These are phyloP conservation scores for Nannizzia gypsea DNA, from an alignment of 2,329 filamentous ascomycete genomes.

Conservation along the genomic window DNA sequence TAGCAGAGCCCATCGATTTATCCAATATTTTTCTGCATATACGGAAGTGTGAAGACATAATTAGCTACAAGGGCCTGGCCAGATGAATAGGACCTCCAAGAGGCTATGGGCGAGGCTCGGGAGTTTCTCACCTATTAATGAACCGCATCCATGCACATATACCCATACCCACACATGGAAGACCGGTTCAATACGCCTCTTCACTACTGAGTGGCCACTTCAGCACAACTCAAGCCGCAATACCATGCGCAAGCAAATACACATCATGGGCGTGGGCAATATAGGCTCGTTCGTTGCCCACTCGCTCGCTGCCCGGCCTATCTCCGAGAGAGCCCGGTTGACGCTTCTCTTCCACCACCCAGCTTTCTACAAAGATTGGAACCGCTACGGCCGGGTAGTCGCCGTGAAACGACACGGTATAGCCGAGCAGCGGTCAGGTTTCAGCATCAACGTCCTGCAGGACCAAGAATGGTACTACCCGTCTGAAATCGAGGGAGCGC, in stretches of 20 bases:
- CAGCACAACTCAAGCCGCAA: conserved; percentile 6
- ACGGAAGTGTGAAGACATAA: background rate
- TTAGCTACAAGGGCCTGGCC: background rate
- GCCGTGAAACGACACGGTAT: conserved; percentile 29
- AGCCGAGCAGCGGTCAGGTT: conserved; percentile 33
- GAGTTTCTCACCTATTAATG: background rate
- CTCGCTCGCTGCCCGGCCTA: conserved; percentile 49
- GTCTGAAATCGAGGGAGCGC: conserved; percentile 13
- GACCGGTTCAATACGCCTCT: background rate
- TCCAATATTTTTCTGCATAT: background rate
- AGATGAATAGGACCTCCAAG: background rate
- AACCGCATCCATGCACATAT: background rate
- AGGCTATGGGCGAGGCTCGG: background rate
- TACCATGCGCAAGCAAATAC: conserved; percentile 43
- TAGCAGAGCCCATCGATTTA: background rate
- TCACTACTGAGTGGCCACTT: background rate
- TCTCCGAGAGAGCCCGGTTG: conserved; percentile 51
- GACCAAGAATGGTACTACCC: conserved; percentile 25
- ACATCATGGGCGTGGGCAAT: conserved; percentile 71
- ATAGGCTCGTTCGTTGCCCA: conserved; percentile 69
- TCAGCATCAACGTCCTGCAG: conserved; percentile 32
- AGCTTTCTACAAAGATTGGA: conserved; percentile 26
- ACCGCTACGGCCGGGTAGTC: conserved; percentile 21
- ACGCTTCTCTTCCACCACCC: conserved; percentile 64
- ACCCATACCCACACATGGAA: background rate